Percentiles rank a stretch among this genome's conserved stretches.
Conservation (phyloP, 164 flowering plant genomes). For the Vitis labrusca region DNA sequence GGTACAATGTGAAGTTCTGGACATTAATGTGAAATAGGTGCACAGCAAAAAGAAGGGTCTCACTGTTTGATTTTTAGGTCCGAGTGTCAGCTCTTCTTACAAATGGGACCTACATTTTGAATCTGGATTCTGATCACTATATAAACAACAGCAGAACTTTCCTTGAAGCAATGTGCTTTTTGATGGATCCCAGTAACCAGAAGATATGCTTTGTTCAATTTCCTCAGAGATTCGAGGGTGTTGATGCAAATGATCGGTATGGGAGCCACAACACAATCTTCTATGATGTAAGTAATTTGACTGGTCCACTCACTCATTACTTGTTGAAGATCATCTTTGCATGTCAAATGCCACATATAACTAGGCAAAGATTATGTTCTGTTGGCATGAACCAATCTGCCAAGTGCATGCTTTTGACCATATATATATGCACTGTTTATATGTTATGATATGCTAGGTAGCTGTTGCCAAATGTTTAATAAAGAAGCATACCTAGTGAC, state of each 20-base stretch:
- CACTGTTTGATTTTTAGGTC: conserved; percentile 6
- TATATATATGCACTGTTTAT: no score
- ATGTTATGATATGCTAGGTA: no score
- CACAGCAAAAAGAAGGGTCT: background rate
- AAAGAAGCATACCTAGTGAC: no score
- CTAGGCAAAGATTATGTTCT: no score
- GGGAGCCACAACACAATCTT: conserved; percentile 29
- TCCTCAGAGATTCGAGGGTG: conserved; percentile 31
- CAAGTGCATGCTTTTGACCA: no score
- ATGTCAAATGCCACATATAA: no score
- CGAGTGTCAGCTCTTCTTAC: conserved; percentile 29
- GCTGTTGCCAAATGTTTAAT: no score
- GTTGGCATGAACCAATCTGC: no score
- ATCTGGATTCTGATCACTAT: conserved; percentile 32
- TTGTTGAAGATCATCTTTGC: no score
- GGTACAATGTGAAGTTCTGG: background rate
- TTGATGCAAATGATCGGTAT: conserved; percentile 26
- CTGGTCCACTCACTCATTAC: no score
- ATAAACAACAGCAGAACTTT: conserved; percentile 28
- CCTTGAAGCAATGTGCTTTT: conserved; percentile 26
- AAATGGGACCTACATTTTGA: conserved; percentile 25
- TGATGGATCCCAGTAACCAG: conserved; percentile 27
- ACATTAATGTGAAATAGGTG: background rate
- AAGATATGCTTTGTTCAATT: conserved; percentile 29
- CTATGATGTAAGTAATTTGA: conserved; percentile 17